phyloP scores from a whole-genome alignment of 768 basidiomycete genomes.

The Termitomyces sp. region DNA sequence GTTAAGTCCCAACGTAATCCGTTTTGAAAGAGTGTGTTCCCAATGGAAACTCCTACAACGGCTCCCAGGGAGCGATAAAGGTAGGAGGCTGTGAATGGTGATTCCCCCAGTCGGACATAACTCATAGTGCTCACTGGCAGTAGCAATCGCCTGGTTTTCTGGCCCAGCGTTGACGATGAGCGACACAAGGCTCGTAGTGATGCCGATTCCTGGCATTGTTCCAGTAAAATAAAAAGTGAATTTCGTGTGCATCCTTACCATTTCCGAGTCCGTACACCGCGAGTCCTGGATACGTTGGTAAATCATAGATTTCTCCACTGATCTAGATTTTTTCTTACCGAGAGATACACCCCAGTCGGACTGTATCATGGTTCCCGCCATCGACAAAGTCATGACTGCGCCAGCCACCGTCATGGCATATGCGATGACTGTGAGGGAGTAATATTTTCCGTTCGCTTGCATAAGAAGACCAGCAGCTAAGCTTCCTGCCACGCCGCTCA shows the following conservation, averaged over 20 bases:
- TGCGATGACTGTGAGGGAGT: slow-evolving; percentile 40
- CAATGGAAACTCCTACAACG: slow-evolving; percentile 51
- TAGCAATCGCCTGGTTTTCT: slow-evolving; percentile 59
- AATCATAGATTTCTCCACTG: not conserved
- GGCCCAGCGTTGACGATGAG: slow-evolving; percentile 58
- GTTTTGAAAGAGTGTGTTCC: slow-evolving; percentile 50
- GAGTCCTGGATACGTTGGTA: not conserved
- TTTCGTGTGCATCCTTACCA: not conserved
- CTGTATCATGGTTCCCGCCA: slow-evolving; percentile 35
- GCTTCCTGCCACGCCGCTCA: slow-evolving; percentile 44
- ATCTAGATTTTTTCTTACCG: slow-evolving; percentile 24
- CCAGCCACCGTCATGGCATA: slow-evolving; percentile 38
- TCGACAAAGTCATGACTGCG: slow-evolving; percentile 31
- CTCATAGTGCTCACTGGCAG: slow-evolving; percentile 40
- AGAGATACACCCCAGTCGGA: slow-evolving; percentile 35
- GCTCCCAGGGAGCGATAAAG: slow-evolving; percentile 61
- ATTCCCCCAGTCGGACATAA: not conserved
- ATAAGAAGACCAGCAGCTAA: slow-evolving; percentile 50
- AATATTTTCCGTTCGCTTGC: slow-evolving; percentile 54
- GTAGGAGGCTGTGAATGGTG: slow-evolving; percentile 42
- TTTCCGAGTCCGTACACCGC: slow-evolving; percentile 2
- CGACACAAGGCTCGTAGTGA: slow-evolving; percentile 54
- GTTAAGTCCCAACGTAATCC: slow-evolving; percentile 40
- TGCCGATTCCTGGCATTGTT: slow-evolving; percentile 34
- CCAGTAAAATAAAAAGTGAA: not conserved